These are phyloP conservation scores for Aureobasidium mangrovei DNA, from an alignment of 2,329 filamentous ascomycete genomes.

Conservation along the genomic window DNA sequence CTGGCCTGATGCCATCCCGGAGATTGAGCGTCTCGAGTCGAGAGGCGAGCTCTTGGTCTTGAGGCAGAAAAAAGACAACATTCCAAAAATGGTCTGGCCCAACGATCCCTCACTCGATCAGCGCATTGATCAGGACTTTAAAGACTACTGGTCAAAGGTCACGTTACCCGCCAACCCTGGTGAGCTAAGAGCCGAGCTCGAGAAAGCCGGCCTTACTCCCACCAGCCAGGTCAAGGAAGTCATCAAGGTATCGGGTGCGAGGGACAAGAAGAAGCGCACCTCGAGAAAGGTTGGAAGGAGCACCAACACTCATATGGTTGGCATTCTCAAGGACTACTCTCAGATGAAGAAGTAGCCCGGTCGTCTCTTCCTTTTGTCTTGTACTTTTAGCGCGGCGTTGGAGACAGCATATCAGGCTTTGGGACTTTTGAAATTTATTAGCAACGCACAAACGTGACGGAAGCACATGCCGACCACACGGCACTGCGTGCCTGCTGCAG, in stretches of 20 bases:
- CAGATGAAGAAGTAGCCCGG: conserved; percentile 15
- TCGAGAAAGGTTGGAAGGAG: conserved; percentile 66
- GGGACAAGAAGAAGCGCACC: conserved; percentile 68
- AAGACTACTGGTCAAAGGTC: conserved; percentile 72
- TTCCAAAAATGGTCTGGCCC: conserved; percentile 77
- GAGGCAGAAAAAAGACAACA: conserved; percentile 84
- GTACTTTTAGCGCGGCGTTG: conserved; percentile 13
- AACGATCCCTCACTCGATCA: conserved; percentile 59
- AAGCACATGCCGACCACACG: background rate
- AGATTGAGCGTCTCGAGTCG: conserved; percentile 67
- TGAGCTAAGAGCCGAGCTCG: conserved; percentile 67
- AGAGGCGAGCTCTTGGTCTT: conserved; percentile 76
- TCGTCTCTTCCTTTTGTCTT: background rate
- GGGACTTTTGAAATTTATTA: background rate
- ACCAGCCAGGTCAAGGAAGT: conserved; percentile 69
- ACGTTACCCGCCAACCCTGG: conserved; percentile 62
- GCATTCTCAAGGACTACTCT: conserved; percentile 67
- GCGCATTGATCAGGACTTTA: conserved; percentile 72
- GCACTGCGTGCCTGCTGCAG: too few species aligned
- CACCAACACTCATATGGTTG: conserved; percentile 80
- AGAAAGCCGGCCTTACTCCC: conserved; percentile 71
- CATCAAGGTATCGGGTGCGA: conserved; percentile 41
- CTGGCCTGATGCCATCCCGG: conserved; percentile 75
- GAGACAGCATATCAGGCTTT: conserved; percentile 1
- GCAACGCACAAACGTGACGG: background rate